phyloP scores from a whole-genome alignment of 805 yeast genomes.

The Sugiyamaella lignohabitans region DNA sequence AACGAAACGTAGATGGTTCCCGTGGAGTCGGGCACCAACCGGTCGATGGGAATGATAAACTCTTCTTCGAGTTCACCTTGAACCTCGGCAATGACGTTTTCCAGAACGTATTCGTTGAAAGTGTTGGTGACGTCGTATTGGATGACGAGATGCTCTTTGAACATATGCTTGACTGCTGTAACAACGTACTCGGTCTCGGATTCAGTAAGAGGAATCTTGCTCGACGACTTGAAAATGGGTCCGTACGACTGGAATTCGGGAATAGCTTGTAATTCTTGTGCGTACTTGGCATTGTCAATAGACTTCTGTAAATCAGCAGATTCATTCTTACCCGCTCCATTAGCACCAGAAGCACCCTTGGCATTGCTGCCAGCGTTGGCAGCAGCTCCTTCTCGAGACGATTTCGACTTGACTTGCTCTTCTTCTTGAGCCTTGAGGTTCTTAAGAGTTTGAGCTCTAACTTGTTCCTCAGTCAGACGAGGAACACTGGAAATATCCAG shows the following conservation, averaged over 20 bases:
- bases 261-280: slow-evolving; percentile 60
- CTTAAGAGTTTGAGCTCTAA: slow-evolving; percentile 29
- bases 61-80: slow-evolving; percentile 45
- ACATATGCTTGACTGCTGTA: slow-evolving; percentile 74
- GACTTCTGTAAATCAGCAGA: slow-evolving; percentile 16
- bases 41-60: slow-evolving; percentile 66
- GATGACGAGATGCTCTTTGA: slow-evolving; percentile 61
- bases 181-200: slow-evolving; percentile 91
- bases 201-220: slow-evolving; percentile 68
- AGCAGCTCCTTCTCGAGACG: slow-evolving; percentile 43
- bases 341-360: slow-evolving; percentile 23
- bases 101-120: slow-evolving; percentile 66
- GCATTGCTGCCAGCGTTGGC: slow-evolving; percentile 9
- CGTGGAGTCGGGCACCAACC: slow-evolving; percentile 60
- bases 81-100: slow-evolving; percentile 56
- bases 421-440: slow-evolving; percentile 55
- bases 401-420: slow-evolving; percentile 38
- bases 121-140: slow-evolving; percentile 86
- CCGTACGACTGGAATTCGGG: slow-evolving; percentile 75
- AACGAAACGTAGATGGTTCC: slow-evolving; percentile 78
- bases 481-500: slow-evolving; percentile 72
- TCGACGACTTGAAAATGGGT: slow-evolving; percentile 62
- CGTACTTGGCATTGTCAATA: slow-evolving; percentile 37
- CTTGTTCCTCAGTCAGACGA: slow-evolving; percentile 34
- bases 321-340: slow-evolving; percentile 26